Conservation (phyloP, 352 stramenopile species). For the Phytophthora idaei region DNA sequence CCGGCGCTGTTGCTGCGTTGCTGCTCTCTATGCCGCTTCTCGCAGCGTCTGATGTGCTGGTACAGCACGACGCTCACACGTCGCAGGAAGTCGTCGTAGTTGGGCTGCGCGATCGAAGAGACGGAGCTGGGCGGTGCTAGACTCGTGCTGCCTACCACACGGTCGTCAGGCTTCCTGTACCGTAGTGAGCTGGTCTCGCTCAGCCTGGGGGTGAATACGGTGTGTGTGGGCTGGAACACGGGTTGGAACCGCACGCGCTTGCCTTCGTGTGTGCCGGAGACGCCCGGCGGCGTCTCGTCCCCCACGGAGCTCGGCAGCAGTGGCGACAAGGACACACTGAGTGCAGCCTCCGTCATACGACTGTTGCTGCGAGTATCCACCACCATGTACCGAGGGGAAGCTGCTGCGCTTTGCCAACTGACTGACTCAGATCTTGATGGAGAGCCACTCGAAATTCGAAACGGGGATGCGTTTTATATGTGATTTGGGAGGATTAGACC, state of each 20-base stretch:
- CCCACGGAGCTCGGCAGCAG: conserved; percentile 81
- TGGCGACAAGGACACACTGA: conserved; percentile 81
- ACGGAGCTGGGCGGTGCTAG: conserved; percentile 73
- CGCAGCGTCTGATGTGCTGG: conserved; percentile 87
- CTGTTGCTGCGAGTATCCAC: conserved; percentile 45
- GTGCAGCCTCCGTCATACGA: conserved; percentile 48
- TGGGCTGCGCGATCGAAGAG: conserved; percentile 87
- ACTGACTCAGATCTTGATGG: conserved; percentile 26
- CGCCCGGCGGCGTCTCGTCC: conserved; percentile 43
- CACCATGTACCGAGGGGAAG: conserved; percentile 36
- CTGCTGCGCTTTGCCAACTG: conserved; percentile 9
- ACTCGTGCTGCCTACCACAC: conserved; percentile 62
- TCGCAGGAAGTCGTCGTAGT: conserved; percentile 91
- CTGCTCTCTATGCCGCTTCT: conserved; percentile 80
- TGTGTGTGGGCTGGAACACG: conserved; percentile 84
- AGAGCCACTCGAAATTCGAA: conserved; percentile 31
- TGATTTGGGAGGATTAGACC: neutral
- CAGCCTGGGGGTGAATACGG: conserved; percentile 82
- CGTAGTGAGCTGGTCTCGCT: conserved; percentile 68
- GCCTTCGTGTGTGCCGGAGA: conserved; percentile 3
- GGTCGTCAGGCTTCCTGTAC: conserved; percentile 84
- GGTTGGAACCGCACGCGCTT: conserved; percentile 78
- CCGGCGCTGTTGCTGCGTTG: conserved; percentile 27
- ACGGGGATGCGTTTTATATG: neutral
- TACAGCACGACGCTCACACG: conserved; percentile 91